Evolutionary conservation across 768 basidiomycete genomes (phyloP).

Genomic region (Pleurotus cornucopiae): DNA sequence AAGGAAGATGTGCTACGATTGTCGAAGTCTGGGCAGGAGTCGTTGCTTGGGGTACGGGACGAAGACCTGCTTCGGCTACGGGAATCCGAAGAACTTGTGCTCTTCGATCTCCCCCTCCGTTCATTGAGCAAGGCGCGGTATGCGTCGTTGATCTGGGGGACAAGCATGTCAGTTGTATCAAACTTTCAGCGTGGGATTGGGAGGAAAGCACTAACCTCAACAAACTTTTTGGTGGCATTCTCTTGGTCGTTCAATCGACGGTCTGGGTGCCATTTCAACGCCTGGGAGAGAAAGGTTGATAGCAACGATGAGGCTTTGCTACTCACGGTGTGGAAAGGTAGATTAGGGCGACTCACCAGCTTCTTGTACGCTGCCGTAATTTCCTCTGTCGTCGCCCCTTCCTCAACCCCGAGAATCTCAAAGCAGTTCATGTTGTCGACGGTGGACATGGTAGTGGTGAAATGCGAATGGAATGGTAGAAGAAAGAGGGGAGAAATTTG

Average conservation of each 20-base stretch:
- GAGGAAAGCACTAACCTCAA: conserved; percentile 32
- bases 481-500: conserved; percentile 1
- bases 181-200: neutral
- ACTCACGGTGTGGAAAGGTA: neutral
- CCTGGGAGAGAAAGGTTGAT: conserved; percentile 24
- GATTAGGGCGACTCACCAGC: conserved; percentile 31
- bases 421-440: conserved; percentile 20
- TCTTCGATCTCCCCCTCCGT: conserved; percentile 27
- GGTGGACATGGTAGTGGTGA: conserved; percentile 1
- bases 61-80: conserved; percentile 6
- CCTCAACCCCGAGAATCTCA: conserved; percentile 39
- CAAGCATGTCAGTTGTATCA: neutral
- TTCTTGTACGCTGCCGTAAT: conserved; percentile 52
- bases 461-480: neutral
- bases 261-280: conserved; percentile 58
- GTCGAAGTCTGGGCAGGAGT: conserved; percentile 4
- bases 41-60: conserved; percentile 6
- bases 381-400: conserved; percentile 43
- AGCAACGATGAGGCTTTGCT: neutral
- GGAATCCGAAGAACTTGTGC: conserved; percentile 1
- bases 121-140: conserved; percentile 45
- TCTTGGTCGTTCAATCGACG: conserved; percentile 43
- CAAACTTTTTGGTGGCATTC: conserved; percentile 42
- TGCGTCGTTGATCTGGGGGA: conserved; percentile 42
- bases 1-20: conserved; percentile 2